Evolutionary conservation across 2,329 filamentous ascomycete species (phyloP), one percentile per base, ranked within the genome.

Genomic region (Exophiala phaeomuriformis): DNA sequence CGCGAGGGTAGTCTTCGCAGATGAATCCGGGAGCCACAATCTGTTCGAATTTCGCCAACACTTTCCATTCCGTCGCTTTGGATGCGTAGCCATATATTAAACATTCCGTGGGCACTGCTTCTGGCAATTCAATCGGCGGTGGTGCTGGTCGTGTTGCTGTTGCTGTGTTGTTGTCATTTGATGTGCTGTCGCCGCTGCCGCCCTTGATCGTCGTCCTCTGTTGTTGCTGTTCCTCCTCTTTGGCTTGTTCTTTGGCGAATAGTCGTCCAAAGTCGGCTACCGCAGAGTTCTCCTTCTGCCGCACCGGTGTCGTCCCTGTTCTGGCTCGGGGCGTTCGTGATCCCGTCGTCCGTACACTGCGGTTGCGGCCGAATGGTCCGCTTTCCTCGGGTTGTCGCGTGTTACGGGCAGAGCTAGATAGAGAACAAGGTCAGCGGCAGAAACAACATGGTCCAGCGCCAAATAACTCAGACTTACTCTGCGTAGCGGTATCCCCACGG

Each of bases 1-100:
- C 84, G 58, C 91, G 84, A 5, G 90, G 83, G 70, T 97, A 97
- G 71, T 96, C 90, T 72, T 97, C 91, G 70, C 90, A 90, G 67
- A 96, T 88, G 58, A 82, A 74, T 32, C 72, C 71, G 4, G 88
- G 91, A 2, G 52, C 41, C 7, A 62, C 62, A 40, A 95, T 83
- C 56, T 84, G 81, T 73, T 96, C 91, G 72, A 86, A 97, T 71
- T 88, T 88, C 62, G 86, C 83, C 63, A 97, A 84, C 33, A 90
- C 90, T 30, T 90, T 89, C 79, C 93, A 96, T 66, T 83, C 79
- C 5, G 69, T 67, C 3, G 79, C 76, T 61, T 75, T 89, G 77
- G 71, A 84, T 73, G 69, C 81, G 70, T 90, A 96, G 31, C 91
- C 91, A 62, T 90, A 87, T 10, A 97, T 76, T 51, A 95, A 82